phyloP scores from a whole-genome alignment of 805 yeast genomes.

The Peterozyma xylosa region DNA sequence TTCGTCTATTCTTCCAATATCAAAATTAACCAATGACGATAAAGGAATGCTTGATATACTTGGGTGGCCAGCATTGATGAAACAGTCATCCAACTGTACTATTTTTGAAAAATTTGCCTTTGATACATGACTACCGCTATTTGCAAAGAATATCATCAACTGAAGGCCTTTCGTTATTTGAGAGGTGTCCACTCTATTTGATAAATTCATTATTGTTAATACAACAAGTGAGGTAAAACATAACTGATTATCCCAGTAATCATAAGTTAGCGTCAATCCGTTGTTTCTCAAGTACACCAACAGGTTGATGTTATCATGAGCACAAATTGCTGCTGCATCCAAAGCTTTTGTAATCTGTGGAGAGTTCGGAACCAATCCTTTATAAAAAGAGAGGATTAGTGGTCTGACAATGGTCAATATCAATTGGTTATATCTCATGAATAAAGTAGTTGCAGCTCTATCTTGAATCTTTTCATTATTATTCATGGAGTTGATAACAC shows the following conservation, averaged over 20 bases:
- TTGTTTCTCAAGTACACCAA: slow-evolving; percentile 18
- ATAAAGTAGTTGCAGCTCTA: slow-evolving; percentile 23
- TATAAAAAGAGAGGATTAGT: slow-evolving; percentile 23
- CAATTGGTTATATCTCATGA: slow-evolving; percentile 26
- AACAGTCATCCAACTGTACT: slow-evolving; percentile 4
- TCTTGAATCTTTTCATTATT: slow-evolving; percentile 2
- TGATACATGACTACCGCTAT: slow-evolving; percentile 19
- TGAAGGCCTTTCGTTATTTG: slow-evolving; percentile 15
- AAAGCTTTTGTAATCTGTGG: slow-evolving; percentile 19
- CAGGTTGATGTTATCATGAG: slow-evolving; percentile 23
- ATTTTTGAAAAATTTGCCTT: slow-evolving; percentile 18
- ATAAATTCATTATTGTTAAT: slow-evolving; percentile 14
- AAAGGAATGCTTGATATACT: slow-evolving; percentile 1
- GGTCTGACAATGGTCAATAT: slow-evolving; percentile 29
- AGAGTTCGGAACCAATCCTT: slow-evolving; percentile 17
- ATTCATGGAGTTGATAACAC: background rate
- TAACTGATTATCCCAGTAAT: slow-evolving; percentile 32
- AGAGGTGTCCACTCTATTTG: slow-evolving; percentile 6
- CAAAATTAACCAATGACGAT: background rate
- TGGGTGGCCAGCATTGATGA: background rate
- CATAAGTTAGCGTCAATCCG: slow-evolving; percentile 26
- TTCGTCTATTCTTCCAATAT: background rate
- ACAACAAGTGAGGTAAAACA: slow-evolving; percentile 26
- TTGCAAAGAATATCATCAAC: slow-evolving; percentile 19
- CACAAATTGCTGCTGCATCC: slow-evolving; percentile 22